Conservation (phyloP, 1,284 basidiomycete genomes). For the Sporisorium graminicola region DNA sequence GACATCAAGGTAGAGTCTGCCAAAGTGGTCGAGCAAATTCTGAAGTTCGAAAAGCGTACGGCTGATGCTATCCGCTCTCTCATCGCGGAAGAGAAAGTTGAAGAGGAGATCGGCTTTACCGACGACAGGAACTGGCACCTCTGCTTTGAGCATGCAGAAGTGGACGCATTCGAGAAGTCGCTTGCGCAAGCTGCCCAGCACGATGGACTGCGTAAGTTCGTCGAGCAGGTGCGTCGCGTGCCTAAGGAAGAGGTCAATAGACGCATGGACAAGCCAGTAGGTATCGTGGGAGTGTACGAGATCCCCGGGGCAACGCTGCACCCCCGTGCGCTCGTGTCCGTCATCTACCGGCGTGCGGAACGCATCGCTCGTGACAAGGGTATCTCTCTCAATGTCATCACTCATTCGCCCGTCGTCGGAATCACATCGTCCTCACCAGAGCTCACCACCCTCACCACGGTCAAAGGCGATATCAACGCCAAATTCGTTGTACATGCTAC, state of each 20-base stretch:
- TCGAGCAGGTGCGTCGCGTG: slow-evolving; percentile 32
- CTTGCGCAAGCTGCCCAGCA: slow-evolving; percentile 27
- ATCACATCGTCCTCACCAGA: background rate
- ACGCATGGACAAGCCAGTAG: slow-evolving; percentile 21
- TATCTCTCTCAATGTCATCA: slow-evolving; percentile 28
- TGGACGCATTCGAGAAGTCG: slow-evolving; percentile 38
- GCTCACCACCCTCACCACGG: background rate
- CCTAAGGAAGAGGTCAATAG: slow-evolving; percentile 31
- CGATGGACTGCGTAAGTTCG: slow-evolving; percentile 22
- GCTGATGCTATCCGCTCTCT: slow-evolving; percentile 29
- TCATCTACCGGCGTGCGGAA: slow-evolving; percentile 28
- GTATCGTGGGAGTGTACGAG: slow-evolving; percentile 45
- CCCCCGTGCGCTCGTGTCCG: slow-evolving; percentile 36
- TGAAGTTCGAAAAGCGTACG: slow-evolving; percentile 38
- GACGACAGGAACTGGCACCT: slow-evolving; percentile 53
- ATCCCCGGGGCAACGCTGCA: slow-evolving; percentile 55
- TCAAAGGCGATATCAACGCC: slow-evolving; percentile 71
- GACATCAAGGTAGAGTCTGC: background rate
- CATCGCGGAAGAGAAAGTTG: slow-evolving; percentile 7
- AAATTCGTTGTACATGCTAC: slow-evolving; percentile 81
- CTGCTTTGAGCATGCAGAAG: slow-evolving; percentile 39
- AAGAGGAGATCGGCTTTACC: slow-evolving; percentile 26
- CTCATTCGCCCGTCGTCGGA: slow-evolving; percentile 34
- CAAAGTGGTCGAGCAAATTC: slow-evolving; percentile 35
- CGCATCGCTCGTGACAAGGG: slow-evolving; percentile 10